A percentile compares a stretch with the other conserved stretches of the same genome.
Evolutionary conservation across 768 basidiomycete genomes (phyloP).

Genomic region (Lactifluus subvellereus): DNA sequence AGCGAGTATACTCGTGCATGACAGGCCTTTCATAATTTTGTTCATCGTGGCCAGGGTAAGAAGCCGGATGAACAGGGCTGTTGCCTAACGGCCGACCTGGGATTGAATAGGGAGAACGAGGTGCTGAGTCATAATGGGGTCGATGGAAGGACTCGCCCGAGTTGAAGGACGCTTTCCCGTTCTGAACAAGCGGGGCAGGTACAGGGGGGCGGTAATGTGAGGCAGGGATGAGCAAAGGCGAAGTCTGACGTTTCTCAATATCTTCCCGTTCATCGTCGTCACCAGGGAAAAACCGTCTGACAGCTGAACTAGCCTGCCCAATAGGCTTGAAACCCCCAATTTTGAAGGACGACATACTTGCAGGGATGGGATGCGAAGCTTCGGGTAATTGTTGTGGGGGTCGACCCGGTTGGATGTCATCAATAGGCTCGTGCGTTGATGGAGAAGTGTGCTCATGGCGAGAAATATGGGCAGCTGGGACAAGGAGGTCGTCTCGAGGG

Average conservation of each 20-base stretch:
- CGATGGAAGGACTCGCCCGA: slow-evolving; percentile 17
- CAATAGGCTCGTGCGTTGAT: neutral
- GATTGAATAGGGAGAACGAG: slow-evolving; percentile 17
- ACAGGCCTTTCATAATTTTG: slow-evolving; percentile 3
- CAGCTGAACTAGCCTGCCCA: slow-evolving; percentile 44
- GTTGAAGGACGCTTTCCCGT: slow-evolving; percentile 9
- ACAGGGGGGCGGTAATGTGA: slow-evolving; percentile 19
- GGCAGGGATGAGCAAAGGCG: slow-evolving; percentile 15
- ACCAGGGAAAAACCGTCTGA: slow-evolving; percentile 78
- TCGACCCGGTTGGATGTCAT: slow-evolving; percentile 11
- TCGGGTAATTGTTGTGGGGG: slow-evolving; percentile 9
- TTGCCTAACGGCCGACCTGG: slow-evolving; percentile 11
- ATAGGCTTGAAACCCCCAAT: slow-evolving; percentile 65
- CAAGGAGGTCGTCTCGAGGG: slow-evolving; percentile 11
- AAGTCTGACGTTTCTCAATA: slow-evolving; percentile 14
- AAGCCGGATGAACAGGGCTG: slow-evolving; percentile 13
- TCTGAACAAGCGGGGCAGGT: slow-evolving; percentile 18
- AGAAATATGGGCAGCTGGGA: slow-evolving; percentile 6
- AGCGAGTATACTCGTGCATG: slow-evolving; percentile 10
- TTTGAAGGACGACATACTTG: slow-evolving; percentile 29
- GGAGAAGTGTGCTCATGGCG: slow-evolving; percentile 8
- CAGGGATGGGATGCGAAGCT: slow-evolving; percentile 1
- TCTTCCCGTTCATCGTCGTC: slow-evolving; percentile 58
- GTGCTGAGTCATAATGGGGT: slow-evolving; percentile 13
- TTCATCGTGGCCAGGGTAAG: slow-evolving; percentile 8